A percentile compares a stretch with the other conserved stretches of the same genome.
Evolutionary conservation across 2,329 filamentous ascomycete species (phyloP).

Genomic region (Ophiostoma novo-ulmi): DNA sequence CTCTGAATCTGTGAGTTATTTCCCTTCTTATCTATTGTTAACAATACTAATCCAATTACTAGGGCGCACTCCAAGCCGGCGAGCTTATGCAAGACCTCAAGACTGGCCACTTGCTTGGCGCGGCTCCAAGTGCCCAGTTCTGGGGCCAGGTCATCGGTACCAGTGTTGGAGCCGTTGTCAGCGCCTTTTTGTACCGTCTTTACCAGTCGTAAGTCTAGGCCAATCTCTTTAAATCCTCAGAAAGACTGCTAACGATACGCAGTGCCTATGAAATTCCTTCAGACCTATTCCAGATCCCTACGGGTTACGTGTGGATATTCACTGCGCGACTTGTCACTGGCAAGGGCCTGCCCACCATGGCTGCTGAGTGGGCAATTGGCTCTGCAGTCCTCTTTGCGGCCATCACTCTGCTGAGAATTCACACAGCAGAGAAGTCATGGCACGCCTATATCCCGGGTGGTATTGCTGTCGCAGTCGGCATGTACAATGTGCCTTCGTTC

Average conservation of each 20-base stretch:
- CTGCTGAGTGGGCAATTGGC: slow-evolving; percentile 69
- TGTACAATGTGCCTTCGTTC: slow-evolving; percentile 97
- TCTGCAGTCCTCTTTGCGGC: slow-evolving; percentile 69
- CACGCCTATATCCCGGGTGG: slow-evolving; percentile 77
- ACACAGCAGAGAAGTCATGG: slow-evolving; percentile 55
- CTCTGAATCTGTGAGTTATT: slow-evolving; percentile 31
- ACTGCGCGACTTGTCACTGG: slow-evolving; percentile 91
- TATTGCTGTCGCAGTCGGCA: slow-evolving; percentile 93
- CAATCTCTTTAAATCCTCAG: background rate
- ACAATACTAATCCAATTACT: slow-evolving; percentile 47
- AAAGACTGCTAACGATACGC: background rate
- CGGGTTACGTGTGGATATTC: slow-evolving; percentile 95
- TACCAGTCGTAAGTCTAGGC: slow-evolving; percentile 58
- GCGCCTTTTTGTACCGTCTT: slow-evolving; percentile 78
- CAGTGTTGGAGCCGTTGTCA: slow-evolving; percentile 77
- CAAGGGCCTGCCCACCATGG: slow-evolving; percentile 78
- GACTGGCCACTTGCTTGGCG: slow-evolving; percentile 87
- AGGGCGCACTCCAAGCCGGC: slow-evolving; percentile 82
- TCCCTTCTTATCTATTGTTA: slow-evolving; percentile 42
- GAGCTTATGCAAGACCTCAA: slow-evolving; percentile 97
- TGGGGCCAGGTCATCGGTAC: slow-evolving; percentile 93
- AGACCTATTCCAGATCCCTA: slow-evolving; percentile 86
- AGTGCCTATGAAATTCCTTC: slow-evolving; percentile 85
- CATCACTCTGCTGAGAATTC: slow-evolving; percentile 66
- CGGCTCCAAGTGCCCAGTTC: slow-evolving; percentile 90